Evolutionary conservation across 176 grass and related monocot genomes (phyloP).

Genomic region (Aechmea fasciata): DNA sequence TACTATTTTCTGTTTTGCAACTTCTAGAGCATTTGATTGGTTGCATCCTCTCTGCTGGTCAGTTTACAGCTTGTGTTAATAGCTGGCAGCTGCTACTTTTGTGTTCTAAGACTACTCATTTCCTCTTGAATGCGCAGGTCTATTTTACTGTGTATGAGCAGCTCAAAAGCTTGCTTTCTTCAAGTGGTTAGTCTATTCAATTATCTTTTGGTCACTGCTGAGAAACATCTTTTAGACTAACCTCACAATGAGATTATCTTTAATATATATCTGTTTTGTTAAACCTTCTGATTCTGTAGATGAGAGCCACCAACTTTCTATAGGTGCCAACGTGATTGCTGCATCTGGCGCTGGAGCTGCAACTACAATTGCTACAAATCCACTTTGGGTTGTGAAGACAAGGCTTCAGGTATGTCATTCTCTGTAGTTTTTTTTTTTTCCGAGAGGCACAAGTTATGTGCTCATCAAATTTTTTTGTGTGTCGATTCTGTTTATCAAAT

Average conservation of each 20-base stretch:
- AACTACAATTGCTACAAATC: constrained; percentile 79
- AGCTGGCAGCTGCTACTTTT: not conserved
- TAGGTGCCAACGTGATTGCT: constrained; percentile 83
- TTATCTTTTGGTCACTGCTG: constrained; percentile 1
- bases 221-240: not conserved
- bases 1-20: too few species aligned
- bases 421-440: not conserved
- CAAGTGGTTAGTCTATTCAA: constrained; percentile 57
- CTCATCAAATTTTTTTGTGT: too few species aligned
- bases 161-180: constrained; percentile 64
- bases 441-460: too few species aligned
- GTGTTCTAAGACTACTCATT: not conserved
- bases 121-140: constrained; percentile 35
- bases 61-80: too few species aligned
- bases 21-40: too few species aligned
- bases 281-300: constrained; percentile 41
- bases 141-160: constrained; percentile 97
- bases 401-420: constrained; percentile 74
- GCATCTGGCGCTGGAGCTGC: constrained; percentile 95
- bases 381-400: constrained; percentile 98
- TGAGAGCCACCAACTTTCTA: constrained; percentile 48
- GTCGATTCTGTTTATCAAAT: too few species aligned
- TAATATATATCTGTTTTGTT: not conserved
- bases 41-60: too few species aligned
- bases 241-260: too few species aligned